phyloP scores from a whole-genome alignment of 345 rosid genomes.

The Arabis alpina region DNA sequence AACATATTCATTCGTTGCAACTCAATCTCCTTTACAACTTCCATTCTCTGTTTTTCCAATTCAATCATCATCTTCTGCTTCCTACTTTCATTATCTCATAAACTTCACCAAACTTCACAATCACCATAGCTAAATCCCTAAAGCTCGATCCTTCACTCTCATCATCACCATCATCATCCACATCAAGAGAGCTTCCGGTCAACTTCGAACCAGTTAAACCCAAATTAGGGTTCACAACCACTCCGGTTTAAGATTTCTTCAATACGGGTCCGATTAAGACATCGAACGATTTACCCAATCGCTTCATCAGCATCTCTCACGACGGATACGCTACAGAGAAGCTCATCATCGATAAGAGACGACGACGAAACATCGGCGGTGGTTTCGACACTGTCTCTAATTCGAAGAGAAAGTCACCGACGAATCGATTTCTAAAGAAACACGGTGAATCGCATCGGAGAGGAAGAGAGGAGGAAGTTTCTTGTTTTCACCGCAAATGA shows the following conservation, averaged over 20 bases:
- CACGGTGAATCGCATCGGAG: too few relatives aligned
- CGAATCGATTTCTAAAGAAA: too few relatives aligned
- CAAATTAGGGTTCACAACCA: constrained; percentile 34
- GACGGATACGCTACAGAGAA: constrained; percentile 52
- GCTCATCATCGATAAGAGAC: constrained; percentile 48
- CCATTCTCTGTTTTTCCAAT: constrained; percentile 80
- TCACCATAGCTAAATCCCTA: constrained; percentile 64
- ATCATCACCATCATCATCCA: constrained; percentile 50
- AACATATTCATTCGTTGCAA: constrained; percentile 74
- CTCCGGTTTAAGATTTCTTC: constrained; percentile 38
- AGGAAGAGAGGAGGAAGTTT: too few relatives aligned
- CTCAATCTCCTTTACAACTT: constrained; percentile 69
- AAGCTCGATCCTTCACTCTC: constrained; percentile 47
- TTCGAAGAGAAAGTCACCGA: constrained; percentile 33
- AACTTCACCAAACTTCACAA: constrained; percentile 68
- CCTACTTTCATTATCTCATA: constrained; percentile 66
- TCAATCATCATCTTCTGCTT: constrained; percentile 73
- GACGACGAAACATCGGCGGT: constrained; percentile 37
- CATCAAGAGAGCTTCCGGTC: constrained; percentile 41
- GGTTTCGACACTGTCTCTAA: constrained; percentile 21
- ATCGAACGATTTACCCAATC: constrained; percentile 55
- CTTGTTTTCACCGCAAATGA: too few relatives aligned
- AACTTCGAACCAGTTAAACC: constrained; percentile 30
- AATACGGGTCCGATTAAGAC: constrained; percentile 53
- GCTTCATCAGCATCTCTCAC: constrained; percentile 74